Evolutionary conservation across 257 asterid genomes (phyloP), one percentile per base, ranked within the genome.

Genomic region (Coffea eugenioides): DNA sequence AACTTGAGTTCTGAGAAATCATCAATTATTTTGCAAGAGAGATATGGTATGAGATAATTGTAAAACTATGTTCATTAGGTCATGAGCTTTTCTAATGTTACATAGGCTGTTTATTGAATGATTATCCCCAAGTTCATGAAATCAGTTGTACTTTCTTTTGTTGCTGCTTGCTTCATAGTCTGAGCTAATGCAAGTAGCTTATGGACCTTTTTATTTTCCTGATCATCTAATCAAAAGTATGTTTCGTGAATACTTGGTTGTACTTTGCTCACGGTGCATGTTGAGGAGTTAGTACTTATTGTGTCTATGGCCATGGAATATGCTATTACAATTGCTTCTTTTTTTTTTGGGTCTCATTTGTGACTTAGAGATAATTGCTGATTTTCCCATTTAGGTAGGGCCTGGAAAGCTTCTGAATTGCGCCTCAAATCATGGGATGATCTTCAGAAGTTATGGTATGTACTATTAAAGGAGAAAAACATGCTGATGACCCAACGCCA

Each of bases 381-480:
- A 23, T 61, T 61, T 73, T 84, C 36, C 18, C 72, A 71, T 87
- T 73, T 75, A 95, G 98, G 98, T 85, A 87, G 97, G 85, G 77
- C 98, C 77, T 95, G 98, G 98, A 95, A 95, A 88, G 98, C 99
- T 80, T 77, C 93, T 82, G 98, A 95, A 82, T 89, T 95, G 82
- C 97, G 97, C 81, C 94, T 95, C 77, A 93, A 93, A 91, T 93
- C 98, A 25, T 95, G 99, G 99, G 98, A 95, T 85, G 98, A 95
- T 86, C 97, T 95, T 80, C 88, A 93, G 69, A 94, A 93, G 90
- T 92, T 95, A 15, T 95, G 98, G 98, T 90, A 86, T 84, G 97
- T 95, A 75, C 94, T 95, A 80, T 84, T 93, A 69, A 31, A 31
- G 34, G 34, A 31, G 34, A 31, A 31, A 31, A 31, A 31, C 34